Conservation (phyloP, 2,329 filamentous ascomycete species). For the Leptographium procerum region DNA sequence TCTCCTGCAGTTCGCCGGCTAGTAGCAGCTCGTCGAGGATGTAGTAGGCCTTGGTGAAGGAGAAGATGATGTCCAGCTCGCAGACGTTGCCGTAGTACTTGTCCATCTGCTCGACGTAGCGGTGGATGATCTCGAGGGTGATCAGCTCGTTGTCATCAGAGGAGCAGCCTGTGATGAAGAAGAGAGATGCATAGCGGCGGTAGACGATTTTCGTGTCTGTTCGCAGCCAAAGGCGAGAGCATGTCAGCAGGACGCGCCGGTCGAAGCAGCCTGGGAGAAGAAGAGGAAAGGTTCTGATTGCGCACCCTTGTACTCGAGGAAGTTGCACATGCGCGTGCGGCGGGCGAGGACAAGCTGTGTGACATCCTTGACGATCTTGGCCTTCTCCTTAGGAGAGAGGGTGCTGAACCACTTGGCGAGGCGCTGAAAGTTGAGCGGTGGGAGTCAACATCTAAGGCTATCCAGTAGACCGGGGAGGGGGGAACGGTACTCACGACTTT, state of each 20-base stretch:
- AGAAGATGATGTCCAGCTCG: conserved; percentile 99
- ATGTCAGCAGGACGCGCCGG: background rate
- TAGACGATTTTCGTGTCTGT: conserved; percentile 97
- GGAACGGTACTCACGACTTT: conserved; percentile 73
- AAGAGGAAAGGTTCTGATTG: background rate
- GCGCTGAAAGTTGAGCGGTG: conserved; percentile 46
- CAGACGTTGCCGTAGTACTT: conserved; percentile 99
- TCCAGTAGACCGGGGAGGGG: too few species aligned
- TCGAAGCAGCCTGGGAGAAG: background rate
- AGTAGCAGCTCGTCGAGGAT: conserved; percentile 93
- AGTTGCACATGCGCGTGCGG: conserved; percentile 98
- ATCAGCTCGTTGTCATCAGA: conserved; percentile 98
- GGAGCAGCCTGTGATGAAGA: conserved; percentile 96
- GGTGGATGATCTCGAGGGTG: conserved; percentile 95
- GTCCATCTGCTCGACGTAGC: conserved; percentile 99
- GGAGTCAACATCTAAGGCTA: conserved; percentile 21
- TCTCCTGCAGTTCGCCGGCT: conserved; percentile 95
- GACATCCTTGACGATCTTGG: conserved; percentile 99
- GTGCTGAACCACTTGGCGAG: conserved; percentile 99
- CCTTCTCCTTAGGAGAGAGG: conserved; percentile 93
- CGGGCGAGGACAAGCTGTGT: conserved; percentile 92
- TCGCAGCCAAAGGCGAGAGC: conserved; percentile 1
- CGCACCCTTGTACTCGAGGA: conserved; percentile 95
- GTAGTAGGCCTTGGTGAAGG: conserved; percentile 99
- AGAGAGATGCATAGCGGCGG: conserved; percentile 94